Evolutionary conservation across 306 rosid genomes (phyloP), one percentile per base, ranked within the genome.

Genomic region (Lagenaria siceraria): DNA sequence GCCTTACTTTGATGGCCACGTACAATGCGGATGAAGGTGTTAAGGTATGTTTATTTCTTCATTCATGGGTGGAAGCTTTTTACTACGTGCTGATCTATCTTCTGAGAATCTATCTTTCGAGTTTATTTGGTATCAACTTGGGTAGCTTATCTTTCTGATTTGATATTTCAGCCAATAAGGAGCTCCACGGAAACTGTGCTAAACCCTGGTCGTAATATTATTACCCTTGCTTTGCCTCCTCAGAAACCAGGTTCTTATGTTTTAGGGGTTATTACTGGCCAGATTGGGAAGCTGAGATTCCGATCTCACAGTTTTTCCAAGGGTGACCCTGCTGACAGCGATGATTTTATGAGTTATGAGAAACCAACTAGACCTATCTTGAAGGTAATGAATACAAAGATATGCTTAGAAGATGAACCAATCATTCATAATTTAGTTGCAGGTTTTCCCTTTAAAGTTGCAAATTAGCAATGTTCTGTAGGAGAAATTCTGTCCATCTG

Each of bases 181-280:
- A 88, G 92, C 84, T 86, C 97, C 78, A 76, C 89, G 76, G 86
- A 90, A 66, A 86, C 81, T 84, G 92, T 92, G 69, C 84, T 95
- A 83, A 91, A 90, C 79, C 96, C 98, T 84, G 97, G 98, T 82
- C 97, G 90, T 75, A 95, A 95, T 83, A 89, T 90, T 59, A 84
- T 92, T 81, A 89, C 96, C 81, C 85, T 95, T 84, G 93, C 87
- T 83, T 81, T 95, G 80, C 99, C 99, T 60, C 97, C 98, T 29
- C 99, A 95, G 81, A 88, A 90, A 82, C 99, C 98, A 71, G 99
- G 99, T 82, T 95, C 99, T 55, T 95, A 95, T 83, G 97, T 92
- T 77, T 88, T 95, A 82, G 99, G 99, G 68, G 97, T 89, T 90
- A 87, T 95, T 61, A 95, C 99, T 46, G 99, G 99, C 80, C 91